Conservation (phyloP, 2,329 filamentous ascomycete species). For the Periconia macrospinosa region DNA sequence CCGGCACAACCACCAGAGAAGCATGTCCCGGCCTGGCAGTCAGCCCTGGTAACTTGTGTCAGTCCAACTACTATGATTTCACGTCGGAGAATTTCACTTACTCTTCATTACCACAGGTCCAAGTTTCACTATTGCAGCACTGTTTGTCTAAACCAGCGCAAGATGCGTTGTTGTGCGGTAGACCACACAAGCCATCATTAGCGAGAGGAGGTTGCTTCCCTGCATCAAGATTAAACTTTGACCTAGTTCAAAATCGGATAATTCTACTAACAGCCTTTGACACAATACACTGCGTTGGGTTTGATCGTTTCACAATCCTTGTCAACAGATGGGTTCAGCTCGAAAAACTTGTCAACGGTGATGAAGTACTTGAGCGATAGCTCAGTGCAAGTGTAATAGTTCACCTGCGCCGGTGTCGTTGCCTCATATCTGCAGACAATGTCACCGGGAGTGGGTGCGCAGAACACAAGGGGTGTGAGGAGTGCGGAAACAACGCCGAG, state of each 20-base stretch:
- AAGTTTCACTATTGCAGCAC: constrained; percentile 13
- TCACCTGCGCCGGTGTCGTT: constrained; percentile 7
- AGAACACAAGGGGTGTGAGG: background rate
- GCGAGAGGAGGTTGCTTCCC: constrained; percentile 4
- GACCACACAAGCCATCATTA: constrained; percentile 35
- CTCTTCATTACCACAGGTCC: constrained; percentile 30
- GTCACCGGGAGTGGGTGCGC: background rate
- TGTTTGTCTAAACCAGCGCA: constrained; percentile 30
- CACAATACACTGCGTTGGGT: constrained; percentile 32
- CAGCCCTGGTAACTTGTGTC: constrained; percentile 20
- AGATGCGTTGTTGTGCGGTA: constrained; percentile 33
- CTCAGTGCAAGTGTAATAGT: constrained; percentile 30
- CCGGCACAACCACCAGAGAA: constrained; percentile 38
- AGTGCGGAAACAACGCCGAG: background rate
- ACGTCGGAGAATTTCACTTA: constrained; percentile 15
- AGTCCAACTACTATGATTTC: background rate
- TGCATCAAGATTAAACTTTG: constrained; percentile 8
- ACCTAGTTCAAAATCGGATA: background rate
- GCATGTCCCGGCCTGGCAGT: constrained; percentile 38
- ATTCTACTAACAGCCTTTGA: constrained; percentile 28
- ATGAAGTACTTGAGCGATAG: constrained; percentile 21
- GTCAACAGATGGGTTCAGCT: constrained; percentile 30
- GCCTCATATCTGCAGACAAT: constrained; percentile 1
- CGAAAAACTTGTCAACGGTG: constrained; percentile 24
- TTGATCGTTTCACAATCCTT: constrained; percentile 31